Conservation (phyloP, 306 rosid species). For the Begonia peltatifolia region DNA sequence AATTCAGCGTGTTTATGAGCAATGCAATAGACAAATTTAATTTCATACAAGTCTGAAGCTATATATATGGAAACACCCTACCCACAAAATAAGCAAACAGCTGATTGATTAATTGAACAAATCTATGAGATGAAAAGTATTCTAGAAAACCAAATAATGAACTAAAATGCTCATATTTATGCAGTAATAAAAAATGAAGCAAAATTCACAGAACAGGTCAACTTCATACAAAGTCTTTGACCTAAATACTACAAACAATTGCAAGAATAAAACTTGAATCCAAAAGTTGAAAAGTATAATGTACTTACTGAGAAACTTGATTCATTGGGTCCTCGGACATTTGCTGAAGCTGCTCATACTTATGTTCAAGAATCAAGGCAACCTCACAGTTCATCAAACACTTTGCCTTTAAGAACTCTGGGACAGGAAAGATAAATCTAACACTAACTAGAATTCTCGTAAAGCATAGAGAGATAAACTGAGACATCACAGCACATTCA, state of each 20-base stretch:
- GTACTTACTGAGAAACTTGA: constrained; percentile 82
- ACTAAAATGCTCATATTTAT: no score
- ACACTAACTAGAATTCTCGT: background rate
- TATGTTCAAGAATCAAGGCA: constrained; percentile 85
- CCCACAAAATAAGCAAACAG: no score
- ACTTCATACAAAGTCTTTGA: background rate
- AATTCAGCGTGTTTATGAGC: no score
- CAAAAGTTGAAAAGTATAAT: background rate
- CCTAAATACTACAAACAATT: background rate
- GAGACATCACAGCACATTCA: no score
- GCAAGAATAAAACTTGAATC: background rate
- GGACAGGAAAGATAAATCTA: background rate
- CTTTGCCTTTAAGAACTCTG: constrained; percentile 93
- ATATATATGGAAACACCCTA: no score
- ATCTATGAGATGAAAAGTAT: no score
- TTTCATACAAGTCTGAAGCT: no score
- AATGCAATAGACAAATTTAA: no score
- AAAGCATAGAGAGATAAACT: background rate
- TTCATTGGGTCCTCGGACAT: constrained; percentile 77
- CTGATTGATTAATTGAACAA: no score
- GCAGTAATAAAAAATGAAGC: background rate
- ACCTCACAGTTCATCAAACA: constrained; percentile 97
- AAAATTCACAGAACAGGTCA: background rate
- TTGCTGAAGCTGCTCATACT: constrained; percentile 95
- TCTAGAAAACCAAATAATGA: no score